These are phyloP conservation scores for Spathaspora arborariae DNA, from an alignment of 805 yeast genomes.

Conservation along the genomic window DNA sequence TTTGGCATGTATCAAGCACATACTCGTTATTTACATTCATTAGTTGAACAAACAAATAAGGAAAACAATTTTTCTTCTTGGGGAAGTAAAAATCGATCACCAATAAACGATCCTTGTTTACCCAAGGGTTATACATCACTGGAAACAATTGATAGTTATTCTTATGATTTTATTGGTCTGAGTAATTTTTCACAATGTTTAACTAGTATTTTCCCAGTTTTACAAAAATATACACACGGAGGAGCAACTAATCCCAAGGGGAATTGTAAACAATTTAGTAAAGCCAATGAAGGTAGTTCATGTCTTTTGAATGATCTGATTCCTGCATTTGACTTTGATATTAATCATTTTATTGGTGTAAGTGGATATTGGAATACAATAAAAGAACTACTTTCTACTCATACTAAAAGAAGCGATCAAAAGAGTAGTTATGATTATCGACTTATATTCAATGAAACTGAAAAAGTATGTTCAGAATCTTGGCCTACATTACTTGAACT, in stretches of 20 bases:
- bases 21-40: constrained; percentile 36
- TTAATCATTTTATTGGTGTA: constrained; percentile 58
- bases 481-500: constrained; percentile 33
- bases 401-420: constrained; percentile 11
- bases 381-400: constrained; percentile 38
- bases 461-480: constrained; percentile 43
- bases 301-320: constrained; percentile 51
- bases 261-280: constrained; percentile 30
- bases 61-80: constrained; percentile 13
- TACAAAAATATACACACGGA: constrained; percentile 30
- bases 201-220: constrained; percentile 42
- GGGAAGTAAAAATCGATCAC: constrained; percentile 19
- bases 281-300: constrained; percentile 32
- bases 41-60: constrained; percentile 22
- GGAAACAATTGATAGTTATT: constrained; percentile 19
- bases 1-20: constrained; percentile 59
- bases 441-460: constrained; percentile 41
- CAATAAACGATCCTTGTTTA: constrained; percentile 53
- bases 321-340: constrained; percentile 55
- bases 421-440: constrained; percentile 41
- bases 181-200: constrained; percentile 51
- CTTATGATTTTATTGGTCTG: constrained; percentile 44
- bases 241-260: constrained; percentile 15
- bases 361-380: constrained; percentile 67
- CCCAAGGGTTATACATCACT: constrained; percentile 42